These are phyloP conservation scores for Candida sonorensis DNA, from an alignment of 805 yeast species.

Conservation along the genomic window DNA sequence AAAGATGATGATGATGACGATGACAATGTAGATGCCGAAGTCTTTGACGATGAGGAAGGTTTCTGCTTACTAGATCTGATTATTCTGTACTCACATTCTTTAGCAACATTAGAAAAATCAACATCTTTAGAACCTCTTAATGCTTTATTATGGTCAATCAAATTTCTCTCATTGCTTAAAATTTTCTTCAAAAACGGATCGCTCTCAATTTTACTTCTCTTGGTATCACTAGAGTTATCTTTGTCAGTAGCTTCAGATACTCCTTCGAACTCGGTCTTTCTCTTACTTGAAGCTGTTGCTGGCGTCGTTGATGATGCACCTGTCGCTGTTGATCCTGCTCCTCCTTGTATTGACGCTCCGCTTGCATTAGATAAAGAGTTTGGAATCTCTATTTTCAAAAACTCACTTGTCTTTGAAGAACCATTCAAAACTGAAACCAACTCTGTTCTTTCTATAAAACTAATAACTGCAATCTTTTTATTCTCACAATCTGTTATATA, in stretches of 20 bases:
- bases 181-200: slow-evolving; percentile 49
- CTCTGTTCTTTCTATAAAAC: slow-evolving; percentile 81
- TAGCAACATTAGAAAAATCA: slow-evolving; percentile 60
- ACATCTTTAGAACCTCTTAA: slow-evolving; percentile 56
- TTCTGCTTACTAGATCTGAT: slow-evolving; percentile 42
- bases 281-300: no score
- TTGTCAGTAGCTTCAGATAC: slow-evolving; percentile 4
- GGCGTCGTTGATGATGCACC: no score
- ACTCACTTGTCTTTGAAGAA: slow-evolving; percentile 50
- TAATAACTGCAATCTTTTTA: slow-evolving; percentile 58
- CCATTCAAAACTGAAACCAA: slow-evolving; percentile 78
- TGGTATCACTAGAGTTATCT: slow-evolving; percentile 3
- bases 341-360: no score
- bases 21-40: slow-evolving; percentile 7
- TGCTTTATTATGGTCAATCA: slow-evolving; percentile 36
- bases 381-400: slow-evolving; percentile 28
- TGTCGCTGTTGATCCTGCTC: no score
- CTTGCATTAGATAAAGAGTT: neutral
- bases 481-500: slow-evolving; percentile 69
- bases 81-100: slow-evolving; percentile 56
- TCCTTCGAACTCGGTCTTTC: no score
- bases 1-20: slow-evolving; percentile 8
- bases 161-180: slow-evolving; percentile 35
- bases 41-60: slow-evolving; percentile 10
- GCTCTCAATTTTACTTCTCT: slow-evolving; percentile 24